Evolutionary conservation across 176 grass and related monocot genomes (phyloP).

Genomic region (Hsuehochloa calcarea): DNA sequence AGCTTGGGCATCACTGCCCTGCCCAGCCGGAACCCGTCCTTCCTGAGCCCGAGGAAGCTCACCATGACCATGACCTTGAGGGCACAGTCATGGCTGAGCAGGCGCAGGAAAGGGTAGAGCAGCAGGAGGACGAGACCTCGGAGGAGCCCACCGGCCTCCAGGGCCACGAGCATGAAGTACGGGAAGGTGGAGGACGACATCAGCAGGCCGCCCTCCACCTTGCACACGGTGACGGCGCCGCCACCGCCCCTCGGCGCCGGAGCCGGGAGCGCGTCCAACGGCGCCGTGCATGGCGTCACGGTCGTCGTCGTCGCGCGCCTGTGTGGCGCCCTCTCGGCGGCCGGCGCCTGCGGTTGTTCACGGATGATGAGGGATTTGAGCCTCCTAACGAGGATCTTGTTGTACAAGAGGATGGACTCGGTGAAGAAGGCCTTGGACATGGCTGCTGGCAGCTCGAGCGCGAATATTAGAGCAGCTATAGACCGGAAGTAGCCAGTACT

Average conservation of each 20-base stretch:
- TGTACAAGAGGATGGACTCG: constrained; percentile 40
- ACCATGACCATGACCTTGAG: constrained; percentile 54
- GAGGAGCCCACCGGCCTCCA: constrained; percentile 64
- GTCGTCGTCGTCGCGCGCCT: not conserved
- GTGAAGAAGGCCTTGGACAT: constrained; percentile 58
- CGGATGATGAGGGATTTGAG: constrained; percentile 39
- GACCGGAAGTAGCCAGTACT: not conserved
- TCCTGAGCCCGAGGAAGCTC: constrained; percentile 54
- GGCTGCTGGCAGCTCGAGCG: not conserved
- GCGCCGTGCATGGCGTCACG: not conserved
- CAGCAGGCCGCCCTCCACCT: constrained; percentile 60
- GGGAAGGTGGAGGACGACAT: constrained; percentile 57
- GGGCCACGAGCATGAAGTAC: constrained; percentile 90
- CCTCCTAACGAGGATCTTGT: constrained; percentile 44
- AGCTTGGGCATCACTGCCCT: constrained; percentile 61
- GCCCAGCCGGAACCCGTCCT: constrained; percentile 51
- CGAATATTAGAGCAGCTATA: not conserved
- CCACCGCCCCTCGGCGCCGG: not conserved
- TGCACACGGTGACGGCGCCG: constrained; percentile 29
- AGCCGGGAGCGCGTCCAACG: constrained; percentile 16
- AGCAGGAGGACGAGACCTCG: constrained; percentile 59
- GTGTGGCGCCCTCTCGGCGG: not conserved
- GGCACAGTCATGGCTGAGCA: constrained; percentile 23
- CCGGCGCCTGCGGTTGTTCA: constrained; percentile 6
- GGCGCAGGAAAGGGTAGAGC: constrained; percentile 53